Evolutionary conservation across 441 rosid genomes (phyloP), one percentile per base, ranked within the genome.

Genomic region (Pelargonium fulgidum): DNA sequence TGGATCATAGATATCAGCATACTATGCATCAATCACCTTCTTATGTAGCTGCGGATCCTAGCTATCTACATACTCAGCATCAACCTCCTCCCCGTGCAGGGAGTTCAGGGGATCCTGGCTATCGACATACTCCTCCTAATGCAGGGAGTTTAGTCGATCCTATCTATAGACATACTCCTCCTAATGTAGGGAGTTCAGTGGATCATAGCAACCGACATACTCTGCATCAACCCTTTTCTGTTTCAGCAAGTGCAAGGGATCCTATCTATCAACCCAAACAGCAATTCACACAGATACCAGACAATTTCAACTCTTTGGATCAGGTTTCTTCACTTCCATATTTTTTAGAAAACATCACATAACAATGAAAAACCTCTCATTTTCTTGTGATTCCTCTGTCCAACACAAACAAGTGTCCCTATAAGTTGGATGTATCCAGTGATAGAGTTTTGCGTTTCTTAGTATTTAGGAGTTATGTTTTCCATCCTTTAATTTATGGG

Each of bases 241-340:
- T 54, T 54, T 14, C 61, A 71, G 82, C 78, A 48, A 73, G 76
- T 58, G 54, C 78, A 41, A 75, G 68, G 39, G 39, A 33, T 33
- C 39, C 39, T 33, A 33, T 5, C 39, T 33, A 33, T 33, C 39
- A 33, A 33, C 70, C 13, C 44, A 69, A 70, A 33, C 85, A 68
- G 79, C 87, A 70, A 19, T 77, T 86, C 64, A 65, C 79, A 0
- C 68, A 29, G 67, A 87, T 92, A 72, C 80, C 86, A 61, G 98
- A 92, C 73, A 85, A 86, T 76, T 93, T 87, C 83, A 83, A 70
- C 71, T 84, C 85, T 48, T 75, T 93, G 79, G 92, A 89, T 71
- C 84, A 92, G 95, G 98, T 93, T 71, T 65, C 72, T 33, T 33
- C 39, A 33, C 39, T 33, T 33, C 6, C 39, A 33, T 33, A 33